Percentiles rank a stretch among this genome's conserved stretches.
Evolutionary conservation across 2,329 filamentous ascomycete species (phyloP).

Genomic region (Curvularia verruculosa): DNA sequence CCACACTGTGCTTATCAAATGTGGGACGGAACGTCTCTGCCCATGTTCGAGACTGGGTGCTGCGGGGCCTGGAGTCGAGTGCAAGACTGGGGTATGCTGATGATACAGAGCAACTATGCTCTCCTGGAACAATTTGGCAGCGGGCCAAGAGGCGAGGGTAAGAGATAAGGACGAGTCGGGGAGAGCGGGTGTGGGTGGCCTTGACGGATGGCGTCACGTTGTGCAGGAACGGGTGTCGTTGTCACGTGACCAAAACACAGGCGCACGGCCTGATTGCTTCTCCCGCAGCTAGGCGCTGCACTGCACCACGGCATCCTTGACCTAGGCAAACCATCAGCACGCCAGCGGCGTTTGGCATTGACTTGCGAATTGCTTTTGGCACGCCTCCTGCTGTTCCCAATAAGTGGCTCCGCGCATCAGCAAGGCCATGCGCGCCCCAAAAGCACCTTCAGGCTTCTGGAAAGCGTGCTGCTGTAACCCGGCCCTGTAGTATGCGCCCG

Average conservation of each 20-base stretch:
- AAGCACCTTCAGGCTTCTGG: conserved; percentile 18
- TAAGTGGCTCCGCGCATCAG: conserved; percentile 4
- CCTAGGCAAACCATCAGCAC: background rate
- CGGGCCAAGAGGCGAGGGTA: conserved; percentile 13
- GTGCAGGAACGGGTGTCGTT: background rate
- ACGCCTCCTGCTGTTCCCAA: conserved; percentile 10
- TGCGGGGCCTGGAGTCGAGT: background rate
- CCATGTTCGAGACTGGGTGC: background rate
- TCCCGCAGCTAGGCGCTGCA: conserved; percentile 12
- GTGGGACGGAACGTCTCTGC: background rate
- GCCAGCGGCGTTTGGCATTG: conserved; percentile 5
- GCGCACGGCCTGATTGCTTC: conserved; percentile 7
- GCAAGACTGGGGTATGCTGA: background rate
- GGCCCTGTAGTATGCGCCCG: conserved; percentile 6
- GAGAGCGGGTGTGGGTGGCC: no score
- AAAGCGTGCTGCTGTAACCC: conserved; percentile 8
- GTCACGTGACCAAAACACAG: background rate
- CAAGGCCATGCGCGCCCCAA: conserved; percentile 17
- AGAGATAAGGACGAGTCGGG: background rate
- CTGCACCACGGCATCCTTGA: conserved; percentile 8
- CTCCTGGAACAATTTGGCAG: conserved; percentile 8
- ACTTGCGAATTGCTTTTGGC: conserved; percentile 20
- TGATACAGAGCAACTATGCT: background rate
- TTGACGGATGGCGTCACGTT: background rate
- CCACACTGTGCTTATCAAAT: conserved; percentile 6